Conservation (phyloP, 2,329 filamentous ascomycete genomes). For the Alternaria sp. region DNA sequence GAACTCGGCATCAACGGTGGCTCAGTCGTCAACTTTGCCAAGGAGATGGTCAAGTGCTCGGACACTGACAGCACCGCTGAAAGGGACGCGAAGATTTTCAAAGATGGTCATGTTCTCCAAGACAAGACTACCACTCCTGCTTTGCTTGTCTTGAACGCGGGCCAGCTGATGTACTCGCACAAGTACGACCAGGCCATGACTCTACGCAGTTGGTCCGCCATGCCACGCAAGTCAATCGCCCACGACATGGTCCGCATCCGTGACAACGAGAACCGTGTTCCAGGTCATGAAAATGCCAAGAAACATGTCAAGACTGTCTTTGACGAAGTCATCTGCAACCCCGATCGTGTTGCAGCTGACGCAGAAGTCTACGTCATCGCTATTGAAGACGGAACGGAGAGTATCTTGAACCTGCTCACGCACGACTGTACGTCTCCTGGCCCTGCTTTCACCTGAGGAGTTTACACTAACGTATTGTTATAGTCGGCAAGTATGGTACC, state of each 20-base stretch:
- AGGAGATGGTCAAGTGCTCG: slow-evolving; percentile 49
- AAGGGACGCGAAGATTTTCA: slow-evolving; percentile 17
- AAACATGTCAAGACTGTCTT: slow-evolving; percentile 74
- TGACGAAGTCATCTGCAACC: slow-evolving; percentile 62
- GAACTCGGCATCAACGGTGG: slow-evolving; percentile 72
- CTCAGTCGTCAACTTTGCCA: slow-evolving; percentile 70
- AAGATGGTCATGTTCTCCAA: slow-evolving; percentile 27
- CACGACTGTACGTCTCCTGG: slow-evolving; percentile 54
- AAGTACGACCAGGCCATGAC: slow-evolving; percentile 67
- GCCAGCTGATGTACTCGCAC: slow-evolving; percentile 79
- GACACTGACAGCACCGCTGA: slow-evolving; percentile 4
- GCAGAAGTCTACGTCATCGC: slow-evolving; percentile 73
- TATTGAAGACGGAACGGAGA: slow-evolving; percentile 69
- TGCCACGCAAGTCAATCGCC: slow-evolving; percentile 67
- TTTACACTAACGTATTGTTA: slow-evolving; percentile 7
- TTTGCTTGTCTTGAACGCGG: slow-evolving; percentile 78
- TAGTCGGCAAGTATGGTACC: slow-evolving; percentile 33
- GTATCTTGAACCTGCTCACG: slow-evolving; percentile 65
- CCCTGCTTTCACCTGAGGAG: not conserved
- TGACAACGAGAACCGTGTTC: slow-evolving; percentile 64
- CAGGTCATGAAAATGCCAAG: slow-evolving; percentile 61
- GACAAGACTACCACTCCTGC: slow-evolving; percentile 53
- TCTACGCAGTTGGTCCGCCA: slow-evolving; percentile 60
- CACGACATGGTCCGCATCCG: slow-evolving; percentile 63
- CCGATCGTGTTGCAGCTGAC: slow-evolving; percentile 52